phyloP scores from a whole-genome alignment of 2,329 filamentous ascomycete genomes.

The Fusarium austroafricanum region DNA sequence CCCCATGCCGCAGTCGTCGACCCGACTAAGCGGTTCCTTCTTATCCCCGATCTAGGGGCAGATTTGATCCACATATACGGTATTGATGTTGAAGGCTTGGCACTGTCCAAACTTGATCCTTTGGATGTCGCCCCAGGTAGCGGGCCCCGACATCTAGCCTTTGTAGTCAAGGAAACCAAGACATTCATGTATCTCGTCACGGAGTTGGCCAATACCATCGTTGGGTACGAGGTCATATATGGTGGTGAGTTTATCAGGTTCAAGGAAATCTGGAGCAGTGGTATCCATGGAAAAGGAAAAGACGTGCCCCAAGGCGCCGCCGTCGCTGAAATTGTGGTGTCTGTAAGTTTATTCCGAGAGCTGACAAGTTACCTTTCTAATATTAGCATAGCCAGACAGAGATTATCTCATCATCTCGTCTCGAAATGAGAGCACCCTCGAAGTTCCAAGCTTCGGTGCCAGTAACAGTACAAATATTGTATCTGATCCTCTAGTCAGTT shows the following conservation, averaged over 20 bases:
- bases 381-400: constrained; percentile 61
- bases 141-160: constrained; percentile 75
- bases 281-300: constrained; percentile 59
- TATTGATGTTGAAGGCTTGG: constrained; percentile 57
- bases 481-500: constrained; percentile 75
- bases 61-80: constrained; percentile 70
- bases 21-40: constrained; percentile 70
- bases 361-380: not conserved
- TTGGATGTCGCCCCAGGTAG: constrained; percentile 62
- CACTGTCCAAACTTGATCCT: constrained; percentile 55
- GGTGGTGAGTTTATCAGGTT: constrained; percentile 57
- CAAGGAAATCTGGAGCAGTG: constrained; percentile 59
- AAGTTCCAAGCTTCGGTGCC: constrained; percentile 58
- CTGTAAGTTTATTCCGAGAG: constrained; percentile 58
- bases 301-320: constrained; percentile 56
- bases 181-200: constrained; percentile 70
- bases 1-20: constrained; percentile 75
- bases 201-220: constrained; percentile 69
- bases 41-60: constrained; percentile 74
- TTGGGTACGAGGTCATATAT: constrained; percentile 68
- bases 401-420: constrained; percentile 76
- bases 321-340: constrained; percentile 68
- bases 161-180: constrained; percentile 58
- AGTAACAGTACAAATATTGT: constrained; percentile 57
- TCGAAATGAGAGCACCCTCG: constrained; percentile 69